A percentile compares a stretch with the other conserved stretches of the same genome.
phyloP scores from a whole-genome alignment of 306 rosid genomes.

The Dalbergia oliveri region DNA sequence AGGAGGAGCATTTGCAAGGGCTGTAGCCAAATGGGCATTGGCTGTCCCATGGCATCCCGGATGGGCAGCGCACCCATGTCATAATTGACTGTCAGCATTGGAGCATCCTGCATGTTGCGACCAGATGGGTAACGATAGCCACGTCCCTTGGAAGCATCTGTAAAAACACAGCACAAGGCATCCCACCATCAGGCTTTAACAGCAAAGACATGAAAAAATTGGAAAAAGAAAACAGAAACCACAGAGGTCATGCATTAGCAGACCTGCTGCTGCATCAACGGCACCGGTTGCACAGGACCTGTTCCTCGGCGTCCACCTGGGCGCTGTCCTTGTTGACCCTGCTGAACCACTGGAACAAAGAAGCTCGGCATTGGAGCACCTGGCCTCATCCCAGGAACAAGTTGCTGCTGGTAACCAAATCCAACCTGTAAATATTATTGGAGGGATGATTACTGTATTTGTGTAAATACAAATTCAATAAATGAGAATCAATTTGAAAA shows the following conservation, averaged over 20 bases:
- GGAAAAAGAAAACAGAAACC: background rate
- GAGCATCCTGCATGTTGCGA: slow-evolving; percentile 51
- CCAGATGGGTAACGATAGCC: slow-evolving; percentile 57
- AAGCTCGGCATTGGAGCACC: slow-evolving; percentile 58
- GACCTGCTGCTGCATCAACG: slow-evolving; percentile 61
- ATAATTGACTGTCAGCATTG: slow-evolving; percentile 48
- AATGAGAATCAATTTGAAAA: slow-evolving; percentile 3
- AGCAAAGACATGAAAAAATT: background rate
- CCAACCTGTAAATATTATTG: slow-evolving; percentile 50
- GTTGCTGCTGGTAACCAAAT: slow-evolving; percentile 69
- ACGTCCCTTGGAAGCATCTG: slow-evolving; percentile 67
- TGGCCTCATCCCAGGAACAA: slow-evolving; percentile 62
- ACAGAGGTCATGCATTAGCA: background rate
- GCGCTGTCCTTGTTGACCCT: slow-evolving; percentile 62
- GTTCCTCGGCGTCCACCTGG: slow-evolving; percentile 60
- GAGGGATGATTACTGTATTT: background rate
- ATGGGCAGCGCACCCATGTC: slow-evolving; percentile 53
- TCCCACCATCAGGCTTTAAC: background rate
- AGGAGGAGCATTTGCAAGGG: slow-evolving; percentile 61
- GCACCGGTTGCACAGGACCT: slow-evolving; percentile 54
- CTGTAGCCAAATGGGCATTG: slow-evolving; percentile 54
- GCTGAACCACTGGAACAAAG: slow-evolving; percentile 60
- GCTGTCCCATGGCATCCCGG: slow-evolving; percentile 51
- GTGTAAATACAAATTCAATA: slow-evolving; percentile 4
- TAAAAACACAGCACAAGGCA: slow-evolving; percentile 1